Percentiles rank a stretch among this genome's conserved stretches.
These are phyloP conservation scores for Mycena rosella DNA, from an alignment of 768 basidiomycete genomes.

Conservation along the genomic window DNA sequence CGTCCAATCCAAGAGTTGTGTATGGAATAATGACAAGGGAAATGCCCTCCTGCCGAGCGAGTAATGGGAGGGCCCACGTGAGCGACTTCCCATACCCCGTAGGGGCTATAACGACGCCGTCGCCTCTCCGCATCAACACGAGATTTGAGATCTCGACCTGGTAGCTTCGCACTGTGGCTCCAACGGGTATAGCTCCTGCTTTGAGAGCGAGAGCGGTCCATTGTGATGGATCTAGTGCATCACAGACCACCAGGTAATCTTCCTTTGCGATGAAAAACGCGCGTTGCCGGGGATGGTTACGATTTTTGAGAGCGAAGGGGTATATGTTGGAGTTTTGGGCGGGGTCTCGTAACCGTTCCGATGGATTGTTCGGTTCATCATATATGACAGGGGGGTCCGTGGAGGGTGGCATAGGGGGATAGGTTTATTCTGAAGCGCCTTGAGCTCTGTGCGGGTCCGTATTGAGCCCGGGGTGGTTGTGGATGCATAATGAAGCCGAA, in stretches of 20 bases:
- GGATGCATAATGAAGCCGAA: too few species aligned
- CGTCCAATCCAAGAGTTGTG: too few species aligned
- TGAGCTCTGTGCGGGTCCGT: too few species aligned
- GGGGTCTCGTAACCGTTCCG: not conserved
- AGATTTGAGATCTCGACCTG: slow-evolving; percentile 38
- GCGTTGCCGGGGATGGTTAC: not conserved
- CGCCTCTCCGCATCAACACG: slow-evolving; percentile 28
- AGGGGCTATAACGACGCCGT: slow-evolving; percentile 38
- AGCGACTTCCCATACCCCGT: slow-evolving; percentile 42
- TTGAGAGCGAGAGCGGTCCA: not conserved
- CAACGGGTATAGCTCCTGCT: not conserved
- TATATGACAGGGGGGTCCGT: too few species aligned
- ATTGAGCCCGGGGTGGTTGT: too few species aligned
- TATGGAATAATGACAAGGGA: too few species aligned
- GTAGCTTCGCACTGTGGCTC: slow-evolving; percentile 6
- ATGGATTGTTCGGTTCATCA: too few species aligned
- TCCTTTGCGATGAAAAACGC: not conserved
- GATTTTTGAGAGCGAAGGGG: not conserved
- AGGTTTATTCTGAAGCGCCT: too few species aligned
- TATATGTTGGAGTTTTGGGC: not conserved
- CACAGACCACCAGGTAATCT: not conserved
- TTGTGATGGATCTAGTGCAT: too few species aligned
- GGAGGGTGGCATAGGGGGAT: too few species aligned
- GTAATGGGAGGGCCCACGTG: slow-evolving; percentile 38
- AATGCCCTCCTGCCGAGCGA: slow-evolving; percentile 33